Evolutionary conservation across 495 filamentous ascomycete species (phyloP).

Genomic region (Hyaloscypha variabilis): DNA sequence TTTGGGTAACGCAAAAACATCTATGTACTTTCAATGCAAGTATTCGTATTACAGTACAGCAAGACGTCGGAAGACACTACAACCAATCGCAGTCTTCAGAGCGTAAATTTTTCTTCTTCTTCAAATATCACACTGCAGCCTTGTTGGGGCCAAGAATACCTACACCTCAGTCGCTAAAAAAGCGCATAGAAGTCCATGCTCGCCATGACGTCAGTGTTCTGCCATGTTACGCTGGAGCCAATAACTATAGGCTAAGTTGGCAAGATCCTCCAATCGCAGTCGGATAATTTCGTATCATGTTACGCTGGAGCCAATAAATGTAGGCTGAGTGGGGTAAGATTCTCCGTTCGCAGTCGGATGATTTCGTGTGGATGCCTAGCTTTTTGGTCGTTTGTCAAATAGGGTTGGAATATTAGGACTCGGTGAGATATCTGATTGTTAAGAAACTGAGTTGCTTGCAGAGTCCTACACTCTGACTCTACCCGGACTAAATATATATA

Average conservation of each 20-base stretch:
- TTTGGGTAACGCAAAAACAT: constrained; percentile 21
- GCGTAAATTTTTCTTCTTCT: constrained; percentile 4
- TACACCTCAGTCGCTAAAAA: constrained; percentile 22
- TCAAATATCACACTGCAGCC: constrained; percentile 14
- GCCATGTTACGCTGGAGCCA: constrained; percentile 28
- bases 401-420: too few species aligned
- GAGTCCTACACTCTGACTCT: constrained; percentile 19
- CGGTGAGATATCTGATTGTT: background rate
- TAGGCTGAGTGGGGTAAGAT: too few species aligned
- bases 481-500: constrained; percentile 25
- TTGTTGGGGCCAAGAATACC: constrained; percentile 17
- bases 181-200: constrained; percentile 23
- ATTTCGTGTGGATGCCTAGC: background rate
- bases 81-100: constrained; percentile 25
- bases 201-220: constrained; percentile 22
- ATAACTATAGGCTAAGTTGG: constrained; percentile 25
- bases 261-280: constrained; percentile 3
- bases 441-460: constrained; percentile 22
- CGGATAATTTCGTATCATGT: constrained; percentile 9
- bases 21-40: constrained; percentile 22
- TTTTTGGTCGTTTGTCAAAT: background rate
- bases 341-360: too few species aligned
- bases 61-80: constrained; percentile 24
- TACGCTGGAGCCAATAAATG: too few species aligned
- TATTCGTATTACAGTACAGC: constrained; percentile 22